Evolutionary conservation across 2,329 filamentous ascomycete species (phyloP).

Genomic region (Botryosphaeria dothidea): DNA sequence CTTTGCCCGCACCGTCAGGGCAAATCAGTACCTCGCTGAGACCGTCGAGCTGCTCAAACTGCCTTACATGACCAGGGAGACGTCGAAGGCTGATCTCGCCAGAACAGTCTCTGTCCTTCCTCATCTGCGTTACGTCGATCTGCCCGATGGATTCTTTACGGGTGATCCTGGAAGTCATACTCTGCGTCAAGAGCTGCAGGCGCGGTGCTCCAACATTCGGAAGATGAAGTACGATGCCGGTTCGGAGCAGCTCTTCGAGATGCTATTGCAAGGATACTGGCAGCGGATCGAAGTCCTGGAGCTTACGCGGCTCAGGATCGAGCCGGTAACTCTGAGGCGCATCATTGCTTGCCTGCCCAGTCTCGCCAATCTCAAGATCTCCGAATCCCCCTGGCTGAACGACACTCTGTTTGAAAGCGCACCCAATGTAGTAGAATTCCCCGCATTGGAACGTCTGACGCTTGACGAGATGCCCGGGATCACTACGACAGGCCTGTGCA

Average conservation of each 20-base stretch:
- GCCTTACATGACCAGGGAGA: slow-evolving; percentile 93
- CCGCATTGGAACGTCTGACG: slow-evolving; percentile 71
- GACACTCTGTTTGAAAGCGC: slow-evolving; percentile 74
- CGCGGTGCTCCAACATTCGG: slow-evolving; percentile 76
- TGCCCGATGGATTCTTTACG: slow-evolving; percentile 83
- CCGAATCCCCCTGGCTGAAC: slow-evolving; percentile 68
- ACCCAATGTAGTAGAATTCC: slow-evolving; percentile 69
- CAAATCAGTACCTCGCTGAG: slow-evolving; percentile 69
- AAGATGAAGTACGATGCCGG: slow-evolving; percentile 86
- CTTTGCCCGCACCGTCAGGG: slow-evolving; percentile 78
- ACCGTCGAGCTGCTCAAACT: slow-evolving; percentile 80
- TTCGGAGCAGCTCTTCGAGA: slow-evolving; percentile 74
- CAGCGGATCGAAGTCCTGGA: slow-evolving; percentile 72
- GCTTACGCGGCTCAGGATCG: slow-evolving; percentile 66
- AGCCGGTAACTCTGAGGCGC: slow-evolving; percentile 69
- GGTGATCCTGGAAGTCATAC: slow-evolving; percentile 76
- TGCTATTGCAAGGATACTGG: slow-evolving; percentile 69
- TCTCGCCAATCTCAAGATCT: slow-evolving; percentile 74
- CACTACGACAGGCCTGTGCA: slow-evolving; percentile 68
- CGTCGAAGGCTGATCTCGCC: slow-evolving; percentile 79
- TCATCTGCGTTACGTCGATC: slow-evolving; percentile 83
- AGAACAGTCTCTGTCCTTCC: slow-evolving; percentile 82
- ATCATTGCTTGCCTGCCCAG: slow-evolving; percentile 67
- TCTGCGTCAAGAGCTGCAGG: slow-evolving; percentile 81
- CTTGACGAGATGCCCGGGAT: slow-evolving; percentile 71